Conservation (phyloP, 768 basidiomycete genomes). For the Leccinum imitatum region DNA sequence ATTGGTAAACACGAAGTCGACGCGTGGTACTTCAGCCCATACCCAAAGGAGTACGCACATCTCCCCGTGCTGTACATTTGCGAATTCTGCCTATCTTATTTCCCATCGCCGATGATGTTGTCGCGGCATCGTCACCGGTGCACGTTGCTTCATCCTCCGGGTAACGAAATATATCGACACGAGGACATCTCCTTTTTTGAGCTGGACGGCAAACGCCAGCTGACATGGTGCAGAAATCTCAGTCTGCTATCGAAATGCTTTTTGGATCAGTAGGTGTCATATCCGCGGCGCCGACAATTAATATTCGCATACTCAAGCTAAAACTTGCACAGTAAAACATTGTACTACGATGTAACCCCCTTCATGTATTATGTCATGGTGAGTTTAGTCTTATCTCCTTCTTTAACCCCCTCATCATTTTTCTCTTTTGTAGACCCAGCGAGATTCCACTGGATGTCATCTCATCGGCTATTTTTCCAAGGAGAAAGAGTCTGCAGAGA, state of each 20-base stretch:
- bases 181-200: constrained; percentile 98
- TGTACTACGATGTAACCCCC: constrained; percentile 99
- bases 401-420: neutral
- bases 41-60: constrained; percentile 97
- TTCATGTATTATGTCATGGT: constrained; percentile 99
- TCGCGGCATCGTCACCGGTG: constrained; percentile 90
- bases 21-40: constrained; percentile 99
- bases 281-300: constrained; percentile 12
- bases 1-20: constrained; percentile 97
- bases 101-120: constrained; percentile 87
- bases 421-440: constrained; percentile 52
- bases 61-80: constrained; percentile 94
- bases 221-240: constrained; percentile 95
- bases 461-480: constrained; percentile 98
- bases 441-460: constrained; percentile 90
- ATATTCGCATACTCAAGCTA: constrained; percentile 15
- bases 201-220: constrained; percentile 94
- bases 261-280: constrained; percentile 83
- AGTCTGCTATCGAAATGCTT: constrained; percentile 97
- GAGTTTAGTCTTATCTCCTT: constrained; percentile 25
- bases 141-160: constrained; percentile 90
- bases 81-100: constrained; percentile 97
- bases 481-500: constrained; percentile 97
- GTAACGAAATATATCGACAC: constrained; percentile 98
- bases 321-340: constrained; percentile 71